These are phyloP conservation scores for Ustilago esculenta DNA, from an alignment of 1,284 basidiomycete genomes.

Conservation along the genomic window DNA sequence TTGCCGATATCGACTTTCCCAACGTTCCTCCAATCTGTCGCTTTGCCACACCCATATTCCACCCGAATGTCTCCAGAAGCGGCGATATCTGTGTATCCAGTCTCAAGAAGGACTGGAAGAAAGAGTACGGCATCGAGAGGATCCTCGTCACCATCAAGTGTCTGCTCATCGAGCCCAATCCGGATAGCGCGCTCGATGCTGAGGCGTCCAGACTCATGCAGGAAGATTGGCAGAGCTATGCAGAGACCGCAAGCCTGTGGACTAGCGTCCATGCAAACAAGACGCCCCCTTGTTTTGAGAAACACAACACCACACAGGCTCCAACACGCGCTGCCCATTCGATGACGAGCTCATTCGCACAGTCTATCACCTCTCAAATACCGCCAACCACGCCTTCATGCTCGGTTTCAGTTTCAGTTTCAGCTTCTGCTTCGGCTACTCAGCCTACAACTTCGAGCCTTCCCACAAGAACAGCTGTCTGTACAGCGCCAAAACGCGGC, in stretches of 20 bases:
- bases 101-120: slow-evolving; percentile 95
- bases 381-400: too few relatives aligned
- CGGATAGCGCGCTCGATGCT: slow-evolving; percentile 92
- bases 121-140: slow-evolving; percentile 86
- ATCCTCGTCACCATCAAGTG: slow-evolving; percentile 88
- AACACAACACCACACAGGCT: too few relatives aligned
- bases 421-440: not conserved
- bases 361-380: too few relatives aligned
- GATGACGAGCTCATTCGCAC: too few relatives aligned
- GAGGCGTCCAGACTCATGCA: slow-evolving; percentile 89
- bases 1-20: slow-evolving; percentile 43
- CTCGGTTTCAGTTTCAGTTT: not conserved
- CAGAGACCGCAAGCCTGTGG: slow-evolving; percentile 81
- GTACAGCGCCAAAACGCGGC: slow-evolving; percentile 36
- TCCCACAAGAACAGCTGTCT: slow-evolving; percentile 1
- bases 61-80: slow-evolving; percentile 87
- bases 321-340: too few relatives aligned
- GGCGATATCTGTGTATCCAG: slow-evolving; percentile 98
- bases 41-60: slow-evolving; percentile 78
- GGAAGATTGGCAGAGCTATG: slow-evolving; percentile 80
- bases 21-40: slow-evolving; percentile 26
- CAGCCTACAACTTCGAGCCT: not conserved
- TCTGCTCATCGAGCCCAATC: slow-evolving; percentile 92
- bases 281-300: slow-evolving; percentile 13
- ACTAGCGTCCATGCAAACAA: slow-evolving; percentile 84